These are phyloP conservation scores for Digitaria exilis DNA, from an alignment of 202 grass and related monocot species.

Conservation along the genomic window DNA sequence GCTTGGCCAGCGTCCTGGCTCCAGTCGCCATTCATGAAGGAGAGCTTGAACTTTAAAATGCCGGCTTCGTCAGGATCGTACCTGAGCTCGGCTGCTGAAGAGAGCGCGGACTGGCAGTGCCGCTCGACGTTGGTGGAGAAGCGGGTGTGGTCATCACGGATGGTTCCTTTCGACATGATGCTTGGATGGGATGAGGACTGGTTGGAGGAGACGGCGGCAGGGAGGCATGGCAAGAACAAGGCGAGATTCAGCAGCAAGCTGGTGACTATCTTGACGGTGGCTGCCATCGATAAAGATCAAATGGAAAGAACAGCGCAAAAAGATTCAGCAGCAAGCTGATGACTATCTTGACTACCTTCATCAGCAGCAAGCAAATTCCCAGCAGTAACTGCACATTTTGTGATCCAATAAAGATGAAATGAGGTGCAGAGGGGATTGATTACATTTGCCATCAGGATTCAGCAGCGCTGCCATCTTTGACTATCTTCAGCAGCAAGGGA, in stretches of 20 bases:
- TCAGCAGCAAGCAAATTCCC: neutral
- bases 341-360: neutral
- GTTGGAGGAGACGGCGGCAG: neutral
- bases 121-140: slow-evolving; percentile 44
- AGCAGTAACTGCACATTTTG: neutral
- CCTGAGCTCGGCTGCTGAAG: slow-evolving; percentile 29
- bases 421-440: neutral
- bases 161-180: neutral
- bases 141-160: slow-evolving; percentile 37
- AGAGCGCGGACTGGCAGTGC: slow-evolving; percentile 52
- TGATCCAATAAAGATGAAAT: neutral
- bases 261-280: neutral
- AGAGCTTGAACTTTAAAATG: neutral
- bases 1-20: slow-evolving; percentile 41
- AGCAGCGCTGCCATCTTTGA: no score
- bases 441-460: no score
- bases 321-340: neutral
- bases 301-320: neutral
- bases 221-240: neutral
- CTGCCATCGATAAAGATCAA: neutral
- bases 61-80: neutral
- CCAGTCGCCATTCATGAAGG: slow-evolving; percentile 59
- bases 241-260: neutral
- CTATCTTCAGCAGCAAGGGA: no score
- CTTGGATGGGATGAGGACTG: neutral